Conservation (phyloP, 2,329 filamentous ascomycete genomes). For the Fusarium circinatum region DNA sequence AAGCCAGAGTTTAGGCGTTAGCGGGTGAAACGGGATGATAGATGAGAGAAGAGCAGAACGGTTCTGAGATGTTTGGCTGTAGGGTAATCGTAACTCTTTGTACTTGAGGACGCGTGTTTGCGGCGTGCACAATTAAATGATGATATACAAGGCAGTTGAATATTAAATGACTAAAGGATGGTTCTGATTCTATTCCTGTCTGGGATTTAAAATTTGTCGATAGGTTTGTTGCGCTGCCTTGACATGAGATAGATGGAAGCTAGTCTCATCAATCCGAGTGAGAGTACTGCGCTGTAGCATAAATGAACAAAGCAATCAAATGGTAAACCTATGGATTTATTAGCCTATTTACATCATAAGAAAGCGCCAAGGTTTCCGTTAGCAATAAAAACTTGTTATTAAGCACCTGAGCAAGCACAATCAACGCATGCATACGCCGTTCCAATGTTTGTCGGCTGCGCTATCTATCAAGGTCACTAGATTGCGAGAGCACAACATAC, state of each 20-base stretch:
- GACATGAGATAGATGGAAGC: fast-evolving
- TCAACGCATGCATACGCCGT: too few species aligned
- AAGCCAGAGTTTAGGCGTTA: too few species aligned
- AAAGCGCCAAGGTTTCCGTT: neutral
- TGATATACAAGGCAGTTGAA: too few species aligned
- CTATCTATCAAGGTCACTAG: neutral
- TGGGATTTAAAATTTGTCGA: fast-evolving
- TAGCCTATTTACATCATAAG: neutral
- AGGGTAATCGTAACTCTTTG: neutral
- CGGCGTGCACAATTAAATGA: neutral
- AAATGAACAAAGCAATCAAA: fast-evolving
- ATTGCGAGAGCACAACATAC: neutral
- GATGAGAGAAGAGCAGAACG: neutral
- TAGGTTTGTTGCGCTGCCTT: neutral
- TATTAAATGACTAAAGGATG: fast-evolving
- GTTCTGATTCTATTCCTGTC: neutral
- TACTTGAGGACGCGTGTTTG: neutral
- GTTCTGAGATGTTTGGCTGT: neutral
- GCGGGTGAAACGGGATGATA: neutral
- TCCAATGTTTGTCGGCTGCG: neutral
- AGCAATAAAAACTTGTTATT: too few species aligned
- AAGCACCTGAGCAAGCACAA: neutral
- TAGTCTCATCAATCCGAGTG: fast-evolving
- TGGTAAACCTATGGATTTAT: fast-evolving
- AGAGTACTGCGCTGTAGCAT: fast-evolving